phyloP scores from a whole-genome alignment of 805 yeast genomes.

The Candida nitratophila region DNA sequence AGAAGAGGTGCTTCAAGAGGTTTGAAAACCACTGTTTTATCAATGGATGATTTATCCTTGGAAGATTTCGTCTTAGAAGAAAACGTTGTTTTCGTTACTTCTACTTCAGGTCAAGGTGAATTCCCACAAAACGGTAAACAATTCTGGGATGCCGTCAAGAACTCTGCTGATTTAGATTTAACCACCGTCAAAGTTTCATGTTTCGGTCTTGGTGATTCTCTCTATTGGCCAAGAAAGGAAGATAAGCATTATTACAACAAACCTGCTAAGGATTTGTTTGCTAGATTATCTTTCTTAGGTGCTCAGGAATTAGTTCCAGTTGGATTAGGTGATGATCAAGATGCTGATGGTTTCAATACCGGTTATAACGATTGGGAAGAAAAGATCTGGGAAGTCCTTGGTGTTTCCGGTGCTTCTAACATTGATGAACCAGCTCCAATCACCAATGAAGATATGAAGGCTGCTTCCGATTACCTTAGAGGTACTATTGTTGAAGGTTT shows the following conservation, averaged over 20 bases:
- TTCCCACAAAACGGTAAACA: constrained; percentile 76
- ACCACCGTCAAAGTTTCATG: constrained; percentile 50
- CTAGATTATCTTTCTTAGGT: constrained; percentile 61
- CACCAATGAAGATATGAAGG: constrained; percentile 94
- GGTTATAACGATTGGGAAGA: constrained; percentile 89
- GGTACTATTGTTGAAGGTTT: constrained; percentile 91
- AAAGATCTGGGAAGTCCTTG: constrained; percentile 78
- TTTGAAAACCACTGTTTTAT: constrained; percentile 53
- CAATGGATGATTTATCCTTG: constrained; percentile 65
- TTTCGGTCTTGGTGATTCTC: constrained; percentile 76
- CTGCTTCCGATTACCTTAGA: constrained; percentile 78
- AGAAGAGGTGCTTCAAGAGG: constrained; percentile 79
- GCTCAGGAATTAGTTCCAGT: constrained; percentile 66
- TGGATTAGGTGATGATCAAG: constrained; percentile 96
- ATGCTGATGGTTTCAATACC: constrained; percentile 89
- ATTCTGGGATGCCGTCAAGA: constrained; percentile 67
- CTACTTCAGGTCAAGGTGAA: constrained; percentile 86
- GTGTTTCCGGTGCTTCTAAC: constrained; percentile 76
- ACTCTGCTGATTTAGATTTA: constrained; percentile 56
- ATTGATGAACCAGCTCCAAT: constrained; percentile 87
- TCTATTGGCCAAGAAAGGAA: constrained; percentile 96
- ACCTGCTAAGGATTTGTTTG: constrained; percentile 70
- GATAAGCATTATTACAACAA: constrained; percentile 92
- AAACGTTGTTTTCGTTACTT: constrained; percentile 60
- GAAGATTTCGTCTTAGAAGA: constrained; percentile 71